These are phyloP conservation scores for Botrytis paeoniae DNA, from an alignment of 2,329 filamentous ascomycete species.

Conservation along the genomic window DNA sequence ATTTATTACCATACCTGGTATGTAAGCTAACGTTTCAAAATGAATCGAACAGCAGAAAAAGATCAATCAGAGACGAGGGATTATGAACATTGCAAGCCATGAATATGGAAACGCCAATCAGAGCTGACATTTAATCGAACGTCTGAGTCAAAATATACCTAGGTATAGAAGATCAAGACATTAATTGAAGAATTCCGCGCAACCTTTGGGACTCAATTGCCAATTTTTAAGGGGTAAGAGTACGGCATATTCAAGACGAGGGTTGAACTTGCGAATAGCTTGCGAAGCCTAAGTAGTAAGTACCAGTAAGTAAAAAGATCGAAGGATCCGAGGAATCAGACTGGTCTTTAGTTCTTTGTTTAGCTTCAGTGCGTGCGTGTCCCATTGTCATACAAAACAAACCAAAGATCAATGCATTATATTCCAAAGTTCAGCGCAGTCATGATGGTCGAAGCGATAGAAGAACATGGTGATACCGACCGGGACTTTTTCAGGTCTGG, in stretches of 20 bases:
- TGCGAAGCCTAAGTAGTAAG: background rate
- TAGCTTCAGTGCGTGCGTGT: conserved; percentile 1
- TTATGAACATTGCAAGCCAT: background rate
- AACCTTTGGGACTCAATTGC: background rate
- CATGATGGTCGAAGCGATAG: background rate
- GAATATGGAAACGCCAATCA: background rate
- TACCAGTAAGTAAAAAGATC: background rate
- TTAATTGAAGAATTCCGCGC: background rate
- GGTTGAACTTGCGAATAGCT: background rate
- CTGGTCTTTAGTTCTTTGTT: background rate
- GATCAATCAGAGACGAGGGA: conserved; percentile 2
- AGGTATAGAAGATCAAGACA: background rate
- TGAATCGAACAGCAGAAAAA: background rate
- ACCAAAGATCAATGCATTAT: conserved; percentile 17
- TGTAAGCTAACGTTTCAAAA: conserved; percentile 12
- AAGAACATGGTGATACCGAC: background rate
- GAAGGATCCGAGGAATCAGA: background rate
- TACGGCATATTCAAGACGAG: background rate
- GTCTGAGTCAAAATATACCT: background rate
- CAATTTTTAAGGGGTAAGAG: conserved; percentile 1
- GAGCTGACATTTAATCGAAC: background rate
- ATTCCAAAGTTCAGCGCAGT: background rate
- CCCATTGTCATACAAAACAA: conserved; percentile 15
- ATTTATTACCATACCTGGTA: background rate
- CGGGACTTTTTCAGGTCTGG: background rate